Conservation (phyloP, 768 basidiomycete species). For the Panellus pusillus region DNA sequence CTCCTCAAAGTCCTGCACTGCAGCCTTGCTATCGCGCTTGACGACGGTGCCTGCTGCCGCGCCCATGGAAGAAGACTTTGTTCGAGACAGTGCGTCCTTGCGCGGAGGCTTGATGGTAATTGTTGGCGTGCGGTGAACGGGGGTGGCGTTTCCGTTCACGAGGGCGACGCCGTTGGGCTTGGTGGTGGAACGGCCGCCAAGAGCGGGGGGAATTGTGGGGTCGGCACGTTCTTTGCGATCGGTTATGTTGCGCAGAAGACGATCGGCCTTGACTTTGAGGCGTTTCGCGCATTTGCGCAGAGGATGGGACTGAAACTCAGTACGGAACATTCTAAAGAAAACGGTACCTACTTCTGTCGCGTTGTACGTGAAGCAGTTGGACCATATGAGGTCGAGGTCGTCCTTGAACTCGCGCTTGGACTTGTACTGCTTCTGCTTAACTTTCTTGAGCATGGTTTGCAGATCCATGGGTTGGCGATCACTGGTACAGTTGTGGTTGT, state of each 20-base stretch:
- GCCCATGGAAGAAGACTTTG: neutral
- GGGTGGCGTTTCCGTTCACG: slow-evolving; percentile 37
- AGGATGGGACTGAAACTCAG: slow-evolving; percentile 70
- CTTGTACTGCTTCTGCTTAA: slow-evolving; percentile 90
- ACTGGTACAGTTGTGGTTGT: slow-evolving; percentile 48
- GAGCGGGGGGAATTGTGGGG: slow-evolving; percentile 55
- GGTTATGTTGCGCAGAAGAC: slow-evolving; percentile 83
- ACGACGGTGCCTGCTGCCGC: slow-evolving; percentile 10
- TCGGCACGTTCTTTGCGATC: slow-evolving; percentile 83
- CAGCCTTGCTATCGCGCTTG: slow-evolving; percentile 29
- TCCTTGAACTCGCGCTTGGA: slow-evolving; percentile 91
- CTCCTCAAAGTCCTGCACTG: slow-evolving; percentile 54
- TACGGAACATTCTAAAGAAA: neutral
- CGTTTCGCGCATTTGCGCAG: slow-evolving; percentile 80
- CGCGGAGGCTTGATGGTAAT: slow-evolving; percentile 28
- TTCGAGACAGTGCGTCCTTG: slow-evolving; percentile 6
- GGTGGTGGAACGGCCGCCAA: slow-evolving; percentile 13
- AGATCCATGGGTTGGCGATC: slow-evolving; percentile 97
- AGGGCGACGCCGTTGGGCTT: slow-evolving; percentile 27
- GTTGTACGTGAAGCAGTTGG: slow-evolving; percentile 92
- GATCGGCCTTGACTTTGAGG: slow-evolving; percentile 81
- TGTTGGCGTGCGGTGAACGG: slow-evolving; percentile 30
- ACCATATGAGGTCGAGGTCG: slow-evolving; percentile 96
- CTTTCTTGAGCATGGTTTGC: slow-evolving; percentile 88
- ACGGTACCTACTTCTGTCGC: slow-evolving; percentile 72